Base-by-base conservation (phyloP, 2,329 filamentous ascomycete species). In the Erysiphe neolycopersici region DNA sequence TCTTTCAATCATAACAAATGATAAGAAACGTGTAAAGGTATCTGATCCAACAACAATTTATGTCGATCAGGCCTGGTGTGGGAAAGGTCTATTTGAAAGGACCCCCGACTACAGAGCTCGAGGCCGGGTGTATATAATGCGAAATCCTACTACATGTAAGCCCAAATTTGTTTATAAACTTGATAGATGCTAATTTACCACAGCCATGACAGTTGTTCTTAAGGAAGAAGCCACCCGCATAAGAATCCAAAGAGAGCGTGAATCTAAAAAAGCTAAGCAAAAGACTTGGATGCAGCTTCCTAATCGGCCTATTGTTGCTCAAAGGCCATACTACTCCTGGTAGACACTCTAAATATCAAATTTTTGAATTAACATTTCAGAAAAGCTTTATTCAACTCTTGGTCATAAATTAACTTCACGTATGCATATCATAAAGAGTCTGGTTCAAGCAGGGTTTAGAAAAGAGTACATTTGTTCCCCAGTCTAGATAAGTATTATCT, bases 171-270 rank as follows among this genome's bases (percentile, higher is more conserved):
- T 8, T 44, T 26, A 9, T 36, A 13, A 17, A 17, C 26, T 32
- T n/a, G 4, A 16, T 18, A 41, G n/a, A 14, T 1, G n/a, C 39
- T 43, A 36, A 43, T 26, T 26, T 26, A 30, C 2, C 14, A 18
- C 36, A 84, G 81, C 69, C 50, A 70, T 94, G 47, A 74, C 76
- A 0, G 62, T 98, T 32, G 59, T 93, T 13, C 64, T 98, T 56
- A 98, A 95, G 64, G 89, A 98, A 58, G 85, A 95, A 60, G 79
- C 79, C 60, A 93, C 89, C 5, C 69, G 84, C 44, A 75, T 94
- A 54, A 72, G 89, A 47, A 69, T 84, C 57, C 72, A 78, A 55
- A 67, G 81, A 45, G 84, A 94, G 55, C 73, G 76, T 46, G 68
- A 82, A 56, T 74, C 74, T 51, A 87, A 82, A 64, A 69, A 79